phyloP scores from a whole-genome alignment of 2,329 filamentous ascomycete genomes.

The Dactylellina sp. region DNA sequence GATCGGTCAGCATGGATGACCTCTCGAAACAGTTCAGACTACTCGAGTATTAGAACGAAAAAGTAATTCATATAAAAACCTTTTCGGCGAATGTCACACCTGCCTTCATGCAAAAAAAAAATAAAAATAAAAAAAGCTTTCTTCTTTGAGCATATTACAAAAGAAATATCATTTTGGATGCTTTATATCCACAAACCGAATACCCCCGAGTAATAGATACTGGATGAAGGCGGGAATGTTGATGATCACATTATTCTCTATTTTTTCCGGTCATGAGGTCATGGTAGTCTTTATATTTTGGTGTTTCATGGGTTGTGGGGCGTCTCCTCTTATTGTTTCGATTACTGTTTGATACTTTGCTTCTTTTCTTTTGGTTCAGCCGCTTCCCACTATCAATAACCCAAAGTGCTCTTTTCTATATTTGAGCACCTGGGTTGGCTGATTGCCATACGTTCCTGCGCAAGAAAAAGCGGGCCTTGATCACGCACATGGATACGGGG shows the following conservation, averaged over 20 bases:
- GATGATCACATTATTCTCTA: slow-evolving; percentile 7
- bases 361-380: not conserved
- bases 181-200: not conserved
- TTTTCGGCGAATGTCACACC: not conserved
- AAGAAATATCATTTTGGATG: slow-evolving; percentile 10
- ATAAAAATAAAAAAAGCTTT: not conserved
- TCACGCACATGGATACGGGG: slow-evolving; percentile 2
- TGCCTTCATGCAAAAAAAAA: slow-evolving; percentile 2
- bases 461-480: slow-evolving; percentile 1
- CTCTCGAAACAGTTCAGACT: slow-evolving; percentile 45
- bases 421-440: not conserved
- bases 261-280: slow-evolving; percentile 5
- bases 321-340: slow-evolving; percentile 2
- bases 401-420: too few species aligned
- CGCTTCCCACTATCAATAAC: not conserved
- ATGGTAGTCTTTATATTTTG: not conserved
- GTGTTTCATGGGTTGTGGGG: slow-evolving; percentile 10
- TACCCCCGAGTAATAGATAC: not conserved
- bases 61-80: not conserved
- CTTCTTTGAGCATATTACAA: not conserved
- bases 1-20: slow-evolving; percentile 46
- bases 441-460: not conserved
- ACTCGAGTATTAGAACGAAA: slow-evolving; percentile 33
- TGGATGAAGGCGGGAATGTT: not conserved
- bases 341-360: not conserved